A percentile compares a stretch with the other conserved stretches of the same genome.
These are phyloP conservation scores for Ophiostoma triangulosporum DNA, from an alignment of 2,329 filamentous ascomycete genomes.

Conservation along the genomic window DNA sequence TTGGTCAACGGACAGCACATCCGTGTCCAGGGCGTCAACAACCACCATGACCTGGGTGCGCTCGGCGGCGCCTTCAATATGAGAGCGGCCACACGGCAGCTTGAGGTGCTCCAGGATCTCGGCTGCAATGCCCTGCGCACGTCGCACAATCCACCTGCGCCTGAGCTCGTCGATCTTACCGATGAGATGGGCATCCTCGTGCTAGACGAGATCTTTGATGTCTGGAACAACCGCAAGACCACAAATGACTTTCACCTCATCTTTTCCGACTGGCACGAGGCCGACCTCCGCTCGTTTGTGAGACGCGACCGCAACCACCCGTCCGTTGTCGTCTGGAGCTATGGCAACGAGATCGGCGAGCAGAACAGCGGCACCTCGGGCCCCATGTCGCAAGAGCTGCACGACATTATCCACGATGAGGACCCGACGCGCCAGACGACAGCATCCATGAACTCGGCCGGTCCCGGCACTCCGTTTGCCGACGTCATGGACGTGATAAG, in stretches of 20 bases:
- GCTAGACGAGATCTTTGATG: constrained; percentile 40
- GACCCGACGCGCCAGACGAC: constrained; percentile 33
- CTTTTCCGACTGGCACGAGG: constrained; percentile 39
- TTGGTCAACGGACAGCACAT: constrained; percentile 32
- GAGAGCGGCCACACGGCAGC: constrained; percentile 33
- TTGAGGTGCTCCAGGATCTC: constrained; percentile 35
- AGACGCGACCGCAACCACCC: constrained; percentile 41
- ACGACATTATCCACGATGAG: constrained; percentile 30
- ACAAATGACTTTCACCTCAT: constrained; percentile 36
- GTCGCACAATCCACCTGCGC: constrained; percentile 39
- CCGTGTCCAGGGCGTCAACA: constrained; percentile 31
- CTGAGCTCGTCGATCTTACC: constrained; percentile 35
- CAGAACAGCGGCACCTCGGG: constrained; percentile 25
- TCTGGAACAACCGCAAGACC: constrained; percentile 33
- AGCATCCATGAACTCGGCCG: constrained; percentile 32
- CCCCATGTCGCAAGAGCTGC: constrained; percentile 22
- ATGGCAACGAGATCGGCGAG: constrained; percentile 40
- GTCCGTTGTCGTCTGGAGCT: constrained; percentile 37
- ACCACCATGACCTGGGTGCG: constrained; percentile 38
- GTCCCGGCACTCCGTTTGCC: constrained; percentile 26
- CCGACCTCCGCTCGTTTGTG: constrained; percentile 36
- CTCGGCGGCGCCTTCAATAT: constrained; percentile 37
- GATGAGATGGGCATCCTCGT: constrained; percentile 37
- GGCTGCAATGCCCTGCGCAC: constrained; percentile 36
- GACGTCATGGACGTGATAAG: constrained; percentile 32